Conservation (phyloP, 495 filamentous ascomycete species). For the Sporormia fimetaria region DNA sequence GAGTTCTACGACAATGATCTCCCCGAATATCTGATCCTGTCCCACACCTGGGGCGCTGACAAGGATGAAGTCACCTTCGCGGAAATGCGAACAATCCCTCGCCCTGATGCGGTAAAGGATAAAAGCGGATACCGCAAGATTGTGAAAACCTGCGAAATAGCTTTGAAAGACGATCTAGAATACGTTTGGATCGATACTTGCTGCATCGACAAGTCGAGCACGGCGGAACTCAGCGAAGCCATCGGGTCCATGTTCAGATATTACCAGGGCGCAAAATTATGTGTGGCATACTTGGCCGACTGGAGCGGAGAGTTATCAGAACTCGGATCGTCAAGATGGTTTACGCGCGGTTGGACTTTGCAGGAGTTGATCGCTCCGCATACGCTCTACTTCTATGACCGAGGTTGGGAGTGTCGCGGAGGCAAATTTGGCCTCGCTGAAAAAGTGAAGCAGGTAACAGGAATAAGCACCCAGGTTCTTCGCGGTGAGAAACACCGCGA, state of each 20-base stretch:
- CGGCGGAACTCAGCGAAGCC: slow-evolving; percentile 12
- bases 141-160: neutral
- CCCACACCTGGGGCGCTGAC: slow-evolving; percentile 10
- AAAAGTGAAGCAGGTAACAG: neutral
- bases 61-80: slow-evolving; percentile 6
- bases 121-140: slow-evolving; percentile 8
- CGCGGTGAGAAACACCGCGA: neutral
- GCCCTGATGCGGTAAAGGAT: neutral
- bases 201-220: slow-evolving; percentile 25
- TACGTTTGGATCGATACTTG: slow-evolving; percentile 21
- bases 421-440: neutral
- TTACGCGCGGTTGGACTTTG: slow-evolving; percentile 10
- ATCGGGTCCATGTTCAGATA: slow-evolving; percentile 18
- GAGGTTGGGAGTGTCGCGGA: neutral
- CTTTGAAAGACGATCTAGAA: slow-evolving; percentile 1
- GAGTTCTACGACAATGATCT: neutral
- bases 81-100: neutral
- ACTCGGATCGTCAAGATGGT: slow-evolving; percentile 2
- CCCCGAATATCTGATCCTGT: slow-evolving; percentile 14
- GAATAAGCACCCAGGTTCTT: neutral
- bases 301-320: neutral
- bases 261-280: slow-evolving; percentile 4
- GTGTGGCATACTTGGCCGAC: slow-evolving; percentile 7
- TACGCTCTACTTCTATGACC: neutral
- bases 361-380: slow-evolving; percentile 17